These are phyloP conservation scores for Dendrobium chrysotoxum DNA, from an alignment of 106 monocot species.

Conservation along the genomic window DNA sequence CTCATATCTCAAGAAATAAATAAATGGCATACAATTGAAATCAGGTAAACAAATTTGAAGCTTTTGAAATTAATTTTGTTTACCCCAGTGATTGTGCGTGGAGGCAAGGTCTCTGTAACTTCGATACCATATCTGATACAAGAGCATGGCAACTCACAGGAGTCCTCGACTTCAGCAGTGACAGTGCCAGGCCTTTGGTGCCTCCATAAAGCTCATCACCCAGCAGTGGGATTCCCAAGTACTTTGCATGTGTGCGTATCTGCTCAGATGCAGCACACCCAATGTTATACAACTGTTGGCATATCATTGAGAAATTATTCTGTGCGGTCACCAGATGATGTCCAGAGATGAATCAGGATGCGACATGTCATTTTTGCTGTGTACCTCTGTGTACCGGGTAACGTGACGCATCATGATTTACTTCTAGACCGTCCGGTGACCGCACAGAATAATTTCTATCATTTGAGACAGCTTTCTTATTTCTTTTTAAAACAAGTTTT, in stretches of 20 bases:
- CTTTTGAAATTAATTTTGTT: slow-evolving; percentile 2
- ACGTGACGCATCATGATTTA: too few species aligned
- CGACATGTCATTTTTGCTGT: too few species aligned
- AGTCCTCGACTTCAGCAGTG: slow-evolving; percentile 53
- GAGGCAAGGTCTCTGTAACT: slow-evolving; percentile 74
- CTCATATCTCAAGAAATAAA: background rate
- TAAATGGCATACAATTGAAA: background rate
- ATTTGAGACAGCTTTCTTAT: too few species aligned
- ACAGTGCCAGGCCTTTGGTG: slow-evolving; percentile 74
- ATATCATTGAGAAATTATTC: background rate
- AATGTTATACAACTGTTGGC: background rate
- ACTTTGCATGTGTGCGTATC: slow-evolving; percentile 91
- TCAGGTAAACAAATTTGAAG: background rate
- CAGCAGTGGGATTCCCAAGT: slow-evolving; percentile 67
- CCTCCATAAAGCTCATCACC: slow-evolving; percentile 96
- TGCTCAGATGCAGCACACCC: slow-evolving; percentile 8
- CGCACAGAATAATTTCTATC: too few species aligned
- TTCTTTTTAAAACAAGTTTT: too few species aligned
- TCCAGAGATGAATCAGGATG: too few species aligned
- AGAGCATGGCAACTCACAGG: slow-evolving; percentile 23
- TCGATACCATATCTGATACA: slow-evolving; percentile 45
- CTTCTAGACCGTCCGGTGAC: too few species aligned
- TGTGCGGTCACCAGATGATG: too few species aligned
- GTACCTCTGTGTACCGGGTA: too few species aligned
- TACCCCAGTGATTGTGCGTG: slow-evolving; percentile 88